These are phyloP conservation scores for Immersiporthe knoxdaviesiana DNA, from an alignment of 2,329 filamentous ascomycete genomes.

Conservation along the genomic window DNA sequence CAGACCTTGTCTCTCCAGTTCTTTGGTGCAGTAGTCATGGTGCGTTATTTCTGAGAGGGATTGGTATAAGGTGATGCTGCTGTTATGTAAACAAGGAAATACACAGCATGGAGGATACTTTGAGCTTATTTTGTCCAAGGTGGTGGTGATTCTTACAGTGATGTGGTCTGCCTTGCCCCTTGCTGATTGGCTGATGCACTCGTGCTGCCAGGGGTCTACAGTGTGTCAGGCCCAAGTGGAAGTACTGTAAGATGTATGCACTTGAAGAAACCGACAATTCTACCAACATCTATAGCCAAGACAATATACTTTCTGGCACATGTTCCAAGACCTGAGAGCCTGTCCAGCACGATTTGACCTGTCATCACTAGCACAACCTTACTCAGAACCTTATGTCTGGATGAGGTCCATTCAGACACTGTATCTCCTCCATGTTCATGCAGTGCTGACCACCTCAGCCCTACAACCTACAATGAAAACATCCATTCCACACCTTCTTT, in stretches of 20 bases:
- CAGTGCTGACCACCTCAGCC: no score
- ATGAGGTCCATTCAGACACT: no score
- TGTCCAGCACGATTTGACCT: no score
- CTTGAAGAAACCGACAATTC: no score
- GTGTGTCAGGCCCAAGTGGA: no score
- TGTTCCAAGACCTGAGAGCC: no score
- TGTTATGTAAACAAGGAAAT: background rate
- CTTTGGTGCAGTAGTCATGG: slow-evolving; percentile 24
- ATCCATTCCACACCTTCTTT: background rate
- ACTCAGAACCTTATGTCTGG: background rate
- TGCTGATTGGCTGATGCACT: background rate
- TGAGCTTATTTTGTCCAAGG: background rate
- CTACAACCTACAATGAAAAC: background rate
- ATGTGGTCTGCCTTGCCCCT: background rate
- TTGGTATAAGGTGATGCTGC: background rate
- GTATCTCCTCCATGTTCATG: no score
- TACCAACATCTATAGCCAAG: background rate
- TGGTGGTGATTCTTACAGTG: background rate
- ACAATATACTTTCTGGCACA: no score
- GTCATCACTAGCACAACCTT: no score
- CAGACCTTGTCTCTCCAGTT: slow-evolving; percentile 37
- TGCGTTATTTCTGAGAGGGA: background rate
- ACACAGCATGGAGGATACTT: background rate
- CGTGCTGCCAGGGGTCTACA: no score
- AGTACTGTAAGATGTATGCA: no score